These are phyloP conservation scores for Colletotrichum trifolii DNA, from an alignment of 2,329 filamentous ascomycete species.

Conservation along the genomic window DNA sequence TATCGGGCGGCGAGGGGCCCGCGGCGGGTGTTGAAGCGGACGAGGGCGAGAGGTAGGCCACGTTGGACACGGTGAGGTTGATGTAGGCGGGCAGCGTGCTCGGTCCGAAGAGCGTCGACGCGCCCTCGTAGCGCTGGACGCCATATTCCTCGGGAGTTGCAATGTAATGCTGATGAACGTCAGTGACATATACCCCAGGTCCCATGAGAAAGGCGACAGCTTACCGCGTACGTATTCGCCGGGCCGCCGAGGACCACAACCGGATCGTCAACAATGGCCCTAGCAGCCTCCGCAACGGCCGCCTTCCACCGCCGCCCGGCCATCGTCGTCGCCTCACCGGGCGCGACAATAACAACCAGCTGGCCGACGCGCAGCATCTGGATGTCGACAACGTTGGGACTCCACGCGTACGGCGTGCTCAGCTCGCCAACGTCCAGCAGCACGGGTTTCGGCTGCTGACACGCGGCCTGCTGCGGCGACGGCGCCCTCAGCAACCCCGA, in stretches of 20 bases:
- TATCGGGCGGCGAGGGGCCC: slow-evolving; percentile 80
- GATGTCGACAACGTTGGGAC: slow-evolving; percentile 90
- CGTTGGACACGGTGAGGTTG: slow-evolving; percentile 80
- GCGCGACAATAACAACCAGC: slow-evolving; percentile 83
- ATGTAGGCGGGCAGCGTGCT: slow-evolving; percentile 88
- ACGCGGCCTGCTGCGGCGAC: slow-evolving; percentile 74
- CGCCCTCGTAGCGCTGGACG: slow-evolving; percentile 94
- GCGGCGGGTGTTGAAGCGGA: slow-evolving; percentile 54
- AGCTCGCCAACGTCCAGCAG: slow-evolving; percentile 89
- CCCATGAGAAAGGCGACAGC: slow-evolving; percentile 52
- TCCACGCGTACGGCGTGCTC: slow-evolving; percentile 84
- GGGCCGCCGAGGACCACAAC: slow-evolving; percentile 89
- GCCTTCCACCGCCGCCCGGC: slow-evolving; percentile 86
- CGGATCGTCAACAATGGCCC: slow-evolving; percentile 62
- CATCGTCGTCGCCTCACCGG: slow-evolving; percentile 94
- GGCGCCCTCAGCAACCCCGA: slow-evolving; percentile 78
- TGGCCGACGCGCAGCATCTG: slow-evolving; percentile 88
- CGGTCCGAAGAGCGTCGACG: slow-evolving; percentile 87
- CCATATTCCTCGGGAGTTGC: slow-evolving; percentile 83
- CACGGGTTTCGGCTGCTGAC: slow-evolving; percentile 85
- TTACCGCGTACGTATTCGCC: slow-evolving; percentile 82
- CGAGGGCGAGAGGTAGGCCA: slow-evolving; percentile 71
- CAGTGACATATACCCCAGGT: neutral
- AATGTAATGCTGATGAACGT: slow-evolving; percentile 70
- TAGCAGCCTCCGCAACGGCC: slow-evolving; percentile 68